phyloP scores from a whole-genome alignment of 495 filamentous ascomycete species.

The Daldinia grandis region DNA sequence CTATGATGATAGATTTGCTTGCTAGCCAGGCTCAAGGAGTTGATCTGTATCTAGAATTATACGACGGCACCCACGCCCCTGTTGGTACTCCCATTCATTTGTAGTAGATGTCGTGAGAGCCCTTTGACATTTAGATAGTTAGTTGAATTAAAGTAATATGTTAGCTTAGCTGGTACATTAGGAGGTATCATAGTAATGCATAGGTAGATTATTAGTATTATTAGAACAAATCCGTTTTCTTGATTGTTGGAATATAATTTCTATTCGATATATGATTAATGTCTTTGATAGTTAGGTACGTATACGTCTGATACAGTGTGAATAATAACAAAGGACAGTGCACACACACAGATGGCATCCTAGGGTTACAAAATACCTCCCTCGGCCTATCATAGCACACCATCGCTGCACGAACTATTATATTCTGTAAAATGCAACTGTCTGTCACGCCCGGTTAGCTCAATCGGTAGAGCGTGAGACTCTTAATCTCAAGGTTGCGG shows the following conservation, averaged over 20 bases:
- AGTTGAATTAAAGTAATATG: background rate
- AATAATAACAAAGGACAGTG: background rate
- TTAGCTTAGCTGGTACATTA: background rate
- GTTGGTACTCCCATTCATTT: too few relatives aligned
- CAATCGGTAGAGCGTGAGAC: constrained; percentile 88
- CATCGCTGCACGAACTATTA: background rate
- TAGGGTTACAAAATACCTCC: background rate
- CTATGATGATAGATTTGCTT: background rate
- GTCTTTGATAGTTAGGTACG: too few relatives aligned
- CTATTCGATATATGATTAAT: background rate
- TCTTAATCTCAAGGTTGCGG: constrained; percentile 80
- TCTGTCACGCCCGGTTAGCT: constrained; percentile 64
- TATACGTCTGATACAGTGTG: background rate
- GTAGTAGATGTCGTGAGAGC: background rate
- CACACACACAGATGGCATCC: background rate
- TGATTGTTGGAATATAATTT: background rate
- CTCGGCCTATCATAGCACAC: background rate
- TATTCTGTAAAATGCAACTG: background rate
- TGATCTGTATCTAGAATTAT: background rate
- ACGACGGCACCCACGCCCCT: too few relatives aligned
- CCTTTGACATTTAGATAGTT: background rate
- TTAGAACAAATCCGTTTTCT: too few relatives aligned
- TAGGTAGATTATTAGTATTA: too few relatives aligned
- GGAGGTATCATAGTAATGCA: too few relatives aligned
- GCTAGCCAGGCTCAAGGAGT: background rate